phyloP scores from a whole-genome alignment of 2,329 filamentous ascomycete species.

The Rachicladosporium sp. region DNA sequence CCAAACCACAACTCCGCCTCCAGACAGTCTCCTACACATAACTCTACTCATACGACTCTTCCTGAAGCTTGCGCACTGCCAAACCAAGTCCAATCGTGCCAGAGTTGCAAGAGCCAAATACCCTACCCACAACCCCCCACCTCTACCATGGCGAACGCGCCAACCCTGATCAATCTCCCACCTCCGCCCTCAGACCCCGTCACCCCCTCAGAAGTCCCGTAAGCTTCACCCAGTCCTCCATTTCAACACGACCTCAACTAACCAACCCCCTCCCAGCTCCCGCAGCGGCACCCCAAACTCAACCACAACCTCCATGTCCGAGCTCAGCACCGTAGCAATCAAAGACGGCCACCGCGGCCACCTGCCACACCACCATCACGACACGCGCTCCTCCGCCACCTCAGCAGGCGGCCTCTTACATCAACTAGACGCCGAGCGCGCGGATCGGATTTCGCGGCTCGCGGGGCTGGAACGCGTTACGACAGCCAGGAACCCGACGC shows the following conservation, averaged over 20 bases:
- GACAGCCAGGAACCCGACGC: constrained; percentile 47
- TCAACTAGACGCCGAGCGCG: constrained; percentile 80
- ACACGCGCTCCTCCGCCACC: constrained; percentile 31
- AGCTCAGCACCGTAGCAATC: constrained; percentile 85
- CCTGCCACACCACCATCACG: constrained; percentile 45
- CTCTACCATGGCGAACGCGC: constrained; percentile 30
- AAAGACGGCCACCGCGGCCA: constrained; percentile 90
- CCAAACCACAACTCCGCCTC: no score
- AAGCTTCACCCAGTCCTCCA: no score
- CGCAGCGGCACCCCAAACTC: constrained; percentile 82
- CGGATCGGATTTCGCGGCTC: constrained; percentile 87
- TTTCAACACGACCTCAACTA: neutral
- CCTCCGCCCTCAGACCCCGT: constrained; percentile 70
- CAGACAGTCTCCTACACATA: no score
- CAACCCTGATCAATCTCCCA: constrained; percentile 72
- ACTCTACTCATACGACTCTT: no score
- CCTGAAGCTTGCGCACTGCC: no score
- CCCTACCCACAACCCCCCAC: neutral
- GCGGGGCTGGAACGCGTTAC: constrained; percentile 82
- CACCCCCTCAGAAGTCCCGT: constrained; percentile 85
- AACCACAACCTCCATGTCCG: constrained; percentile 79
- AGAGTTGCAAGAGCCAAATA: no score
- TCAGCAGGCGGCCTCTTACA: constrained; percentile 27
- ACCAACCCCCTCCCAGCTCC: constrained; percentile 9
- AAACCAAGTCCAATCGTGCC: no score